Percentiles rank a stretch among this genome's conserved stretches.
phyloP scores from a whole-genome alignment of 2,329 filamentous ascomycete genomes.

The Colletotrichum nymphaeae region DNA sequence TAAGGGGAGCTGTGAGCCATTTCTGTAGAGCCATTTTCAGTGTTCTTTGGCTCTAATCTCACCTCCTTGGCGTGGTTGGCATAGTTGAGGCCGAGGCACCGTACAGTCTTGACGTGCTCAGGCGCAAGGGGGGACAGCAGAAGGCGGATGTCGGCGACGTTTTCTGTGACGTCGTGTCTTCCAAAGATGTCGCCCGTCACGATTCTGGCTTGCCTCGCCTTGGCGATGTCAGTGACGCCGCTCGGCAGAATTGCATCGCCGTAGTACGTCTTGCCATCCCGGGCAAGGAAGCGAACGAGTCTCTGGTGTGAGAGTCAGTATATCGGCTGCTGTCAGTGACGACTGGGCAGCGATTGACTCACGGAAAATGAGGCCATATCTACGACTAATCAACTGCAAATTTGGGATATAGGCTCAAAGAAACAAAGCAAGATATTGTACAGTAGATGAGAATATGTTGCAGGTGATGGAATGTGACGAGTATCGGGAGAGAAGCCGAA shows the following conservation, averaged over 20 bases:
- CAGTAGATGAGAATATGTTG: neutral
- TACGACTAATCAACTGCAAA: neutral
- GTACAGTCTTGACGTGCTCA: conserved; percentile 73
- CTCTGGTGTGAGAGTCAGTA: conserved; percentile 57
- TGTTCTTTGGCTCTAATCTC: neutral
- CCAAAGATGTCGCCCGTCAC: conserved; percentile 76
- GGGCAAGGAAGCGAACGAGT: conserved; percentile 79
- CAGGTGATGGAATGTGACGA: conserved; percentile 12
- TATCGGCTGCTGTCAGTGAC: neutral
- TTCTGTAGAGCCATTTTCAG: neutral
- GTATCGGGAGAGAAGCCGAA: neutral
- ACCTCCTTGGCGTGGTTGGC: conserved; percentile 77
- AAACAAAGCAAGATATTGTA: neutral
- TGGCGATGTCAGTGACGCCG: conserved; percentile 69
- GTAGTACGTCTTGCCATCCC: conserved; percentile 76
- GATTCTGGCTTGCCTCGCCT: conserved; percentile 70
- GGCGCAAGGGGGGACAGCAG: conserved; percentile 74
- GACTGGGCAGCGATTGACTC: conserved; percentile 38
- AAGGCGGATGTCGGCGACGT: conserved; percentile 64
- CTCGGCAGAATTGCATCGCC: conserved; percentile 78
- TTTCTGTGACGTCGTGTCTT: conserved; percentile 71
- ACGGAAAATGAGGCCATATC: conserved; percentile 54
- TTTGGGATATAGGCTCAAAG: no score
- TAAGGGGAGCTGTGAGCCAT: conserved; percentile 38
- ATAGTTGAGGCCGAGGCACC: conserved; percentile 79